Conservation (phyloP, 495 filamentous ascomycete genomes). For the Letharia lupina region DNA sequence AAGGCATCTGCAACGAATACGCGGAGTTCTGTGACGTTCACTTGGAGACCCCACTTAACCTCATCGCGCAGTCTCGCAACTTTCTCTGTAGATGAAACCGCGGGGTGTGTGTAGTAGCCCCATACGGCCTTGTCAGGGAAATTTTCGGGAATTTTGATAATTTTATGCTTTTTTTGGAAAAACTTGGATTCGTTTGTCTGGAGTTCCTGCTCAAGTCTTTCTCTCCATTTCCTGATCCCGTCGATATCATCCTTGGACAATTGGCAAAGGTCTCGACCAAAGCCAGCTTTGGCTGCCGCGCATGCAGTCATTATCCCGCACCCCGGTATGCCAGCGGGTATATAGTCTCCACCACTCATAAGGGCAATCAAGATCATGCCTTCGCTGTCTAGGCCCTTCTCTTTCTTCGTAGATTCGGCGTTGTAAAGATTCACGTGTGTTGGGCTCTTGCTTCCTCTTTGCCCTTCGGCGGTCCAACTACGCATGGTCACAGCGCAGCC, state of each 20-base stretch:
- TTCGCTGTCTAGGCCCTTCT: slow-evolving; percentile 57
- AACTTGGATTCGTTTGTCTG: slow-evolving; percentile 75
- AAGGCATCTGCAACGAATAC: slow-evolving; percentile 70
- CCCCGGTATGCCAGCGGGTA: slow-evolving; percentile 77
- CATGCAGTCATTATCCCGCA: slow-evolving; percentile 83
- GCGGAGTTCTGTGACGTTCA: slow-evolving; percentile 62
- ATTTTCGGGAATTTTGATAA: slow-evolving; percentile 63
- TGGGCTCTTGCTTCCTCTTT: slow-evolving; percentile 52
- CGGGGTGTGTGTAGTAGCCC: slow-evolving; percentile 77
- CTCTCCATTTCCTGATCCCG: slow-evolving; percentile 61
- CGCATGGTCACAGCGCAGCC: slow-evolving; percentile 69
- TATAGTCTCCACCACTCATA: slow-evolving; percentile 94
- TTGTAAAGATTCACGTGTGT: slow-evolving; percentile 84
- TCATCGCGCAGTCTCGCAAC: slow-evolving; percentile 47
- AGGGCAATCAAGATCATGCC: slow-evolving; percentile 93
- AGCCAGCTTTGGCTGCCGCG: slow-evolving; percentile 83
- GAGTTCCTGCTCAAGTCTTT: slow-evolving; percentile 64
- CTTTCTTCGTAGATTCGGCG: slow-evolving; percentile 43
- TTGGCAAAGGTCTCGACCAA: slow-evolving; percentile 67
- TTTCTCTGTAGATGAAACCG: slow-evolving; percentile 56
- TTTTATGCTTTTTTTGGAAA: slow-evolving; percentile 66
- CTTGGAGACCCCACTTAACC: slow-evolving; percentile 52
- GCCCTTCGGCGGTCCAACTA: slow-evolving; percentile 72
- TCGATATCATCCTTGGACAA: slow-evolving; percentile 32
- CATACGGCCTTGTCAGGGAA: slow-evolving; percentile 77